These are phyloP conservation scores for Marasmius fiardii DNA, from an alignment of 1,284 basidiomycete species.

Conservation along the genomic window DNA sequence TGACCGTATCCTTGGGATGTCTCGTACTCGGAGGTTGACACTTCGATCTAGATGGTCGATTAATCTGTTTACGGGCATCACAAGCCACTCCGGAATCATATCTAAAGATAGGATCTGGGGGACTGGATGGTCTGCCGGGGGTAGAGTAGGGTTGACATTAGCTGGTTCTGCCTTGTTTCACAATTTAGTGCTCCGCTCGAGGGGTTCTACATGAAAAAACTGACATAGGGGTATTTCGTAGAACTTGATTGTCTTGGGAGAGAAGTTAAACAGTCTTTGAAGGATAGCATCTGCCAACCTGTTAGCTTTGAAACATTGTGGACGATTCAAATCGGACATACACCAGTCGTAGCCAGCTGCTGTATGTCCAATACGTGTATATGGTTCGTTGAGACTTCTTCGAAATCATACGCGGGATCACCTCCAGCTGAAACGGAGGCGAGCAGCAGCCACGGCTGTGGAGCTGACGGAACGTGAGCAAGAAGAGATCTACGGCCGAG, in stretches of 20 bases:
- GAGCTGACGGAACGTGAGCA: slow-evolving; percentile 50
- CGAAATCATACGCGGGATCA: slow-evolving; percentile 40
- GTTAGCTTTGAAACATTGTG: neutral
- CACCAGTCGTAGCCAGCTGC: slow-evolving; percentile 20
- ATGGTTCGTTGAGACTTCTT: slow-evolving; percentile 61
- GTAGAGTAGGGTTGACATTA: slow-evolving; percentile 45
- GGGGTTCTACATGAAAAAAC: slow-evolving; percentile 10
- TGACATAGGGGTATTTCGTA: slow-evolving; percentile 21
- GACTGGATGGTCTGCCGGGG: slow-evolving; percentile 34
- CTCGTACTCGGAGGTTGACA: slow-evolving; percentile 55
- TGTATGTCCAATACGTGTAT: slow-evolving; percentile 54
- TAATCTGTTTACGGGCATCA: slow-evolving; percentile 45
- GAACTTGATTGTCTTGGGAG: slow-evolving; percentile 19
- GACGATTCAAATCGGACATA: slow-evolving; percentile 13
- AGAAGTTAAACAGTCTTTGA: slow-evolving; percentile 26
- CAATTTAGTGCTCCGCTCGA: neutral
- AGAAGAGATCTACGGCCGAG: slow-evolving; percentile 90
- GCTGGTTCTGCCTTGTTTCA: slow-evolving; percentile 38
- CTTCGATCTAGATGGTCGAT: slow-evolving; percentile 54
- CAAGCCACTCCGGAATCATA: slow-evolving; percentile 42
- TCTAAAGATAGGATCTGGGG: slow-evolving; percentile 35
- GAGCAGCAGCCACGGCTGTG: slow-evolving; percentile 54
- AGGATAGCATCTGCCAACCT: slow-evolving; percentile 29
- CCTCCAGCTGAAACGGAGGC: slow-evolving; percentile 63
- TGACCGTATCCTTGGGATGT: slow-evolving; percentile 46